These are phyloP conservation scores for Heritiera littoralis DNA, from an alignment of 345 rosid species.

Conservation along the genomic window DNA sequence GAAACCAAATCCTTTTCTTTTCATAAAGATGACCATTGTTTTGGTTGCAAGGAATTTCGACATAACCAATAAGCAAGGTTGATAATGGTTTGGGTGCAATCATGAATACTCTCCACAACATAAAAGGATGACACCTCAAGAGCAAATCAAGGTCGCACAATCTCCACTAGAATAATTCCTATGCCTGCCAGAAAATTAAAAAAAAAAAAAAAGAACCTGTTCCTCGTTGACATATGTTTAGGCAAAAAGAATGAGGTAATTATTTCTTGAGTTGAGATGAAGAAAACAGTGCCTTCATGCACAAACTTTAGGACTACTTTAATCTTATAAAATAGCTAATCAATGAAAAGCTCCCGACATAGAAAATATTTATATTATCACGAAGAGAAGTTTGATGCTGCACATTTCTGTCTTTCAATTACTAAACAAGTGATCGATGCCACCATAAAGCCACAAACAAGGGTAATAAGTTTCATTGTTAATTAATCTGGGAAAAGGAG, in stretches of 20 bases:
- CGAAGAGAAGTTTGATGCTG: background rate
- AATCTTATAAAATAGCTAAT: too few species aligned
- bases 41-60: background rate
- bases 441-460: constrained; percentile 1
- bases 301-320: background rate
- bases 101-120: background rate
- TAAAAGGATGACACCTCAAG: background rate
- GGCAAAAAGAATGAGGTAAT: background rate
- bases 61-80: background rate
- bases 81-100: constrained; percentile 2
- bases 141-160: too few species aligned
- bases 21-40: background rate
- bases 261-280: background rate
- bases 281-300: background rate
- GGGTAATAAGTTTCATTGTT: background rate
- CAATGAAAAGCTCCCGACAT: background rate
- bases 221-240: constrained; percentile 8
- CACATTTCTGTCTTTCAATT: background rate
- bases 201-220: background rate
- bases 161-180: too few species aligned
- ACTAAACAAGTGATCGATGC: background rate
- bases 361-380: background rate
- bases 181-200: background rate
- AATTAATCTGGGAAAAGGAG: too few species aligned
- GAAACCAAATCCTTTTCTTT: background rate